These are phyloP conservation scores for Sarocladium strictum DNA, from an alignment of 2,329 filamentous ascomycete species.

Conservation along the genomic window DNA sequence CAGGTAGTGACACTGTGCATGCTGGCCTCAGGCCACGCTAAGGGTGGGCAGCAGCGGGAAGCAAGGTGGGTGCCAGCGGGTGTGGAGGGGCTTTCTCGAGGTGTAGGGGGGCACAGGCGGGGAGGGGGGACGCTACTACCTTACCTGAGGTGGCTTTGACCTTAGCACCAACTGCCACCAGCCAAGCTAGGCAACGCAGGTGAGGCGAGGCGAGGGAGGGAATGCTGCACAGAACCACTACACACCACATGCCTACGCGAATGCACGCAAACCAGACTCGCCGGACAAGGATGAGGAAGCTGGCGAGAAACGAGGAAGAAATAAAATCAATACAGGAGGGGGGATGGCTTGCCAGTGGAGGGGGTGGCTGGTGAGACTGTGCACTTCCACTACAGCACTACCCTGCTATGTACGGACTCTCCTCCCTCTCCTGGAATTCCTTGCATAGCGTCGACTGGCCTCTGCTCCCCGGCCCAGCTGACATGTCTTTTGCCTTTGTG, in stretches of 20 bases:
- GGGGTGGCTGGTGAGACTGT: conserved; percentile 4
- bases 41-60: conserved; percentile 4
- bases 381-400: neutral
- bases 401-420: neutral
- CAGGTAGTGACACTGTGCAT: too few species aligned
- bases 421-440: conserved; percentile 5
- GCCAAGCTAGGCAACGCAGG: neutral
- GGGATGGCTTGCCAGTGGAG: neutral
- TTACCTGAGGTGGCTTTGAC: neutral
- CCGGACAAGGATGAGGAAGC: neutral
- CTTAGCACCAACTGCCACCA: neutral
- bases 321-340: neutral
- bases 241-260: neutral
- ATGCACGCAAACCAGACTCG: neutral
- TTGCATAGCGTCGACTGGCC: neutral
- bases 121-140: neutral
- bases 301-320: neutral
- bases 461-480: neutral
- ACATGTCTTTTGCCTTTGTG: neutral
- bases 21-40: conserved; percentile 5
- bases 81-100: conserved; percentile 5
- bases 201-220: neutral
- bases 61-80: conserved; percentile 5
- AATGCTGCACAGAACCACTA: neutral
- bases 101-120: neutral